phyloP scores from a whole-genome alignment of 345 rosid species.

The Hevea brasiliensis region DNA sequence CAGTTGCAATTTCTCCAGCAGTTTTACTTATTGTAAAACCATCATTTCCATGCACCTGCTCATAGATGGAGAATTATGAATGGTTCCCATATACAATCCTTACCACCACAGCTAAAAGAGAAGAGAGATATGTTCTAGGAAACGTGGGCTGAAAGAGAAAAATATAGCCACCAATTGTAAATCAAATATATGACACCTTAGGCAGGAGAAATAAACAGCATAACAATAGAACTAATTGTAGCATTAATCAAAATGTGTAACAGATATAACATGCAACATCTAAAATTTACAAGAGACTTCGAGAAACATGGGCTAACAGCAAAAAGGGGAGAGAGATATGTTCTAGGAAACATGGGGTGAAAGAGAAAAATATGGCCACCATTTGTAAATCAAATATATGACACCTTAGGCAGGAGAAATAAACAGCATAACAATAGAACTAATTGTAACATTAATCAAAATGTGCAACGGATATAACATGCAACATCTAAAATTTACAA shows the following conservation, averaged over 20 bases:
- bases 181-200: not conserved
- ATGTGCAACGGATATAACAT: not conserved
- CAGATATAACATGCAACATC: not conserved
- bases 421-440: not conserved
- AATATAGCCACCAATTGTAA: not conserved
- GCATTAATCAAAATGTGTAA: not conserved
- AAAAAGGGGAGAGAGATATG: not conserved
- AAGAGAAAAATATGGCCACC: not conserved
- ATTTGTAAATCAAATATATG: not conserved
- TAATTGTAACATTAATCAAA: not conserved
- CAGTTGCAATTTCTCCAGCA: conserved; percentile 62
- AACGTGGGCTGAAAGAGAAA: not conserved
- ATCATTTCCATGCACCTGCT: conserved; percentile 52
- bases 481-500: too few relatives aligned
- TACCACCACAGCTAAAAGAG: not conserved
- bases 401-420: not conserved
- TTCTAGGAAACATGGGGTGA: not conserved
- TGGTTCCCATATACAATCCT: not conserved
- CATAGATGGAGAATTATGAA: conserved; percentile 2
- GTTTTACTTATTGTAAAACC: conserved; percentile 72
- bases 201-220: not conserved
- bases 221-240: not conserved
- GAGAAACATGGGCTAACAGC: too few relatives aligned
- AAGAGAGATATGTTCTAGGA: not conserved
- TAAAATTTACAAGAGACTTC: too few relatives aligned